Evolutionary conservation across 208 protist species (phyloP), one percentile per base, ranked within the genome.

Genomic region (Acanthamoeba healyi): DNA sequence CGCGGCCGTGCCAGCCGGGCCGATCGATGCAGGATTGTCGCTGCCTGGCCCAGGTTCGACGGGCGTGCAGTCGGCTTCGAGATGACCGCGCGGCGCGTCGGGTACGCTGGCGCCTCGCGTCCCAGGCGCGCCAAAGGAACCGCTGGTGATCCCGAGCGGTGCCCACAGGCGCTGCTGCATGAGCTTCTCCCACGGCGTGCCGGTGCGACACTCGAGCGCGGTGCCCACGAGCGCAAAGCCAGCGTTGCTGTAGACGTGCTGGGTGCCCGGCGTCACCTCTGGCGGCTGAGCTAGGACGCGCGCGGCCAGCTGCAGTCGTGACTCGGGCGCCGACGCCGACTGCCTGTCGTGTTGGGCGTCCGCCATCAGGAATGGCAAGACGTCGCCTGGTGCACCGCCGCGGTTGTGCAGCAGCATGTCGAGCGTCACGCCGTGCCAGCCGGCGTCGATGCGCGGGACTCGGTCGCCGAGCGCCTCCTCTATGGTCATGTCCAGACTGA

Each of bases 391-490:
- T 34, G 67, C 67, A 14, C 67, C 67, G 67, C 67, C 67, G 34
- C 17, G 3, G 67, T 77, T 77, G 67, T 42, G 67, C 38, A 77
- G 34, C 32, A 77, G 67, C 67, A 77, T 77, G 67, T 77, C 34
- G 22, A 77, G 67, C 10, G 67, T 77, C 7, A 77, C 67, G 38
- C 34, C 34, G 29, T 22, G 67, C 67, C 67, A 77, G 15, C 5
- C 67, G 1, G 67, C 6, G 19, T 77, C 7, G 2, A 77, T 44
- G 19, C 19, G 14, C 6, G 1, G 5, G 38, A 77, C 34, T 2
- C 3, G 32, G 10, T 44, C 34, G 19, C 7, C 67, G 14, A 77
- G 67, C 1, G 24, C 67, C 67, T 77, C 67, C 4, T 42, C 34
- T 5, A 77, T 1, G 67, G 67, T 42, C 67, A 44, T 77, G 38